Evolutionary conservation across 805 yeast species (phyloP).

Genomic region (Candida sanyiensis): DNA sequence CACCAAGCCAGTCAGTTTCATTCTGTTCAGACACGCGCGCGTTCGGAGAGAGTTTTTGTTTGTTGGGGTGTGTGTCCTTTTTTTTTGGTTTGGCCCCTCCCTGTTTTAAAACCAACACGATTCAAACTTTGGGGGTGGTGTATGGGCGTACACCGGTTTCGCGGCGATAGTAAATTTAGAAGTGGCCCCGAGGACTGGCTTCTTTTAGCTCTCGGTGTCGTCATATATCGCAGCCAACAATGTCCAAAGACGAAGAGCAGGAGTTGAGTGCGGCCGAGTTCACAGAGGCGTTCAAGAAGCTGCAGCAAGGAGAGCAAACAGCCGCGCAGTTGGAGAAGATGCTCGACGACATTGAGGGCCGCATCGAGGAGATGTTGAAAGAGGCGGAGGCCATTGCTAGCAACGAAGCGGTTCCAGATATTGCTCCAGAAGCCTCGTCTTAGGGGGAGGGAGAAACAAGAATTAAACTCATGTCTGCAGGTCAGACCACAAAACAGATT

Average conservation of each 20-base stretch:
- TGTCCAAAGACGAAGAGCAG: too few species aligned
- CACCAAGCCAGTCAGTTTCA: conserved; percentile 5
- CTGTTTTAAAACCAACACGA: too few species aligned
- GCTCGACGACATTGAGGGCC: conserved; percentile 59
- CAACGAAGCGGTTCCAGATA: not conserved
- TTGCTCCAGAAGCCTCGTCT: not conserved
- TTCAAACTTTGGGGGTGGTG: too few species aligned
- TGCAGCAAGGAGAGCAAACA: conserved; percentile 65
- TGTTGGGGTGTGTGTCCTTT: too few species aligned
- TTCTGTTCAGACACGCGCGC: not conserved
- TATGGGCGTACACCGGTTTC: too few species aligned
- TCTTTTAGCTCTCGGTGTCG: not conserved
- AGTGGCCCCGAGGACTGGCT: too few species aligned
- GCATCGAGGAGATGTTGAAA: conserved; percentile 50
- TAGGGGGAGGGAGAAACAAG: too few species aligned
- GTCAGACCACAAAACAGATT: too few species aligned
- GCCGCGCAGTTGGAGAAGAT: conserved; percentile 56
- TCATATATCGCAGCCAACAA: too few species aligned
- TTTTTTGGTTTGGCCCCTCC: too few species aligned
- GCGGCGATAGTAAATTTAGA: too few species aligned
- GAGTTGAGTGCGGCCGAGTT: conserved; percentile 27
- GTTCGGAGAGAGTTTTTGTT: not conserved
- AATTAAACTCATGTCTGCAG: too few species aligned
- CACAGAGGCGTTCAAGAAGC: conserved; percentile 52
- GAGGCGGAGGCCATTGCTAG: conserved; percentile 37